Evolutionary conservation across 2,329 filamentous ascomycete genomes (phyloP), one percentile per base, ranked within the genome.

Genomic region (Purpureocillium lavendulum): DNA sequence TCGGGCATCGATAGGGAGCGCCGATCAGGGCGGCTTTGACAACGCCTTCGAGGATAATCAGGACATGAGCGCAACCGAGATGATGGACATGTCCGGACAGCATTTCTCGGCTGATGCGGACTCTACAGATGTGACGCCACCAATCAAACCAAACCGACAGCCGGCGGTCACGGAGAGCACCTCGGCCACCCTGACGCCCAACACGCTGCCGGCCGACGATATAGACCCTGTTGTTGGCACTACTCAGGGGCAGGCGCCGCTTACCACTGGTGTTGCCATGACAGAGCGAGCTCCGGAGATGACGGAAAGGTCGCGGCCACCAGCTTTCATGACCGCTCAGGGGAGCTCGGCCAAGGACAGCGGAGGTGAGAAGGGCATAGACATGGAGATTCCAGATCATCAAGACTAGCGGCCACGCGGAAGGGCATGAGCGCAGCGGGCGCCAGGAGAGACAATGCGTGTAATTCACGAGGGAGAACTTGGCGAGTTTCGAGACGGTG

Each of bases 1-100:
- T 43, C 56, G 61, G 4, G 67, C 66, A 0, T 70, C 68, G 1
- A 39, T 64, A 4, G 64, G 64, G 0, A 68, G 65, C 38, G 64
- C 66, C n/a, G 60, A 59, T 7, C 47, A 49, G 35, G 52, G 42
- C 29, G 53, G 47, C 15, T 56, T 58, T 15, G 53, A 54, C n/a
- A 53, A 56, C 26, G 49, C 54, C 2, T 61, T 62, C 37, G 44
- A 43, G 3, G 58, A 55, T 11, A 51, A 49, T 5, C 41, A 54
- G 15, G 50, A 47, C 13, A 41, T 31, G 5, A 35, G 41, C 11
- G 50, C 45, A 7, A 52, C 49, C n/a, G 56, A 60, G 32, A 50
- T 58, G 50, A 40, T 41, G 12, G 56, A 50, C 13, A 42, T 50
- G 26, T 44, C 50, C 16, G 33, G 32, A 9, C 40, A 42, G 12